Base-by-base conservation (phyloP, 805 yeast species). In the Isabelozyma heimii region DNA sequence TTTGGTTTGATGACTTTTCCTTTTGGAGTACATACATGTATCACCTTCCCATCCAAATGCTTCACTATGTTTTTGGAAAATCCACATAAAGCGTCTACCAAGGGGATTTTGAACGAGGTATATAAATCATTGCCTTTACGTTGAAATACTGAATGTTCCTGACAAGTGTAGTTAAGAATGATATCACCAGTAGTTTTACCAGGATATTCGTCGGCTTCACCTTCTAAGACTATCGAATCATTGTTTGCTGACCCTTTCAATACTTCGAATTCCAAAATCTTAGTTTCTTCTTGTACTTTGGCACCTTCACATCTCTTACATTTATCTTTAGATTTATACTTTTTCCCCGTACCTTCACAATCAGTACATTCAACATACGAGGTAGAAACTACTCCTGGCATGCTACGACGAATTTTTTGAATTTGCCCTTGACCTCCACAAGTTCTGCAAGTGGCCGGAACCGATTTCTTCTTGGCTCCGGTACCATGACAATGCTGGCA, bases 21-120 rank as follows among this genome's bases (percentile, higher is more conserved):
- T 4, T 77, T 70, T 1, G 91, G 91, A 0, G 85, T 79, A 0
- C 81, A 71, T 12, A 91, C 62, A 46, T 78, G 78, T 12, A 91
- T 65, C 37, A 83, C 80, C 52, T 97, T 81, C 14, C 86, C 91
- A 66, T 94, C 98, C 47, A 91, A 75, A 53, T 89, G 94, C 54
- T 80, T 80, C 8, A 87, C 69, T 2, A 90, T 72, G 10, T 80
- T 77, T 45, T 80, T 77, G 26, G 84, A 72, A 58, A 91, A 86
- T 2, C 98, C 98, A 50, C 89, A 80, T n/a, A 92, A 72, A 0
- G 97, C 85, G 55, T 92, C 98, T 12, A 81, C 81, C 45, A 92
- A 71, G 2, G 95, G 75, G 38, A 92, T 80, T 7, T 71, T 72
- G 38, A 84, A 67, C 27, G 75, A 71, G 2, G 89, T 77, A 55